Evolutionary conservation across 164 flowering plant species (phyloP).

Genomic region (Nymphaea colorata): DNA sequence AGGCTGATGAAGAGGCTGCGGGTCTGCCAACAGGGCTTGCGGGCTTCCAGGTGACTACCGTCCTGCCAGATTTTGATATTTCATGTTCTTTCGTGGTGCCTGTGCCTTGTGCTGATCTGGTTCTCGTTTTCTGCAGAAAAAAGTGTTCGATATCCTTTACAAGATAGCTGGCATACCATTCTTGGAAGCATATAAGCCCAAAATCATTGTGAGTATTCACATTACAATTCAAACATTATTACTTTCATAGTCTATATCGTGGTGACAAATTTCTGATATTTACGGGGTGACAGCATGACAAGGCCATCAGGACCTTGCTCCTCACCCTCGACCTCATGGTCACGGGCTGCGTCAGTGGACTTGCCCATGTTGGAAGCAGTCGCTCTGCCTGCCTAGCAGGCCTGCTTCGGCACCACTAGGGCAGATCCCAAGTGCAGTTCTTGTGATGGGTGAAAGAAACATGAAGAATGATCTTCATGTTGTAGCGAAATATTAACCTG

Average conservation of each 20-base stretch:
- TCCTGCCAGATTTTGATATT: not conserved
- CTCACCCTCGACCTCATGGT: not conserved
- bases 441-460: too few relatives aligned
- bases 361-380: not conserved
- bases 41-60: conserved; percentile 46
- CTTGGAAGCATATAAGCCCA: conserved; percentile 43
- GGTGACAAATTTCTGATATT: too few relatives aligned
- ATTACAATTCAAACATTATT: not conserved
- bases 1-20: conserved; percentile 64
- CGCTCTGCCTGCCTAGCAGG: too few relatives aligned
- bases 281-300: too few relatives aligned
- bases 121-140: conserved; percentile 40
- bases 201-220: conserved; percentile 45
- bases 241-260: too few relatives aligned
- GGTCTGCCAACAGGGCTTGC: conserved; percentile 32
- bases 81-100: not conserved
- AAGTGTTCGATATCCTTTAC: conserved; percentile 66
- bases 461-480: too few relatives aligned
- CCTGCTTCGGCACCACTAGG: too few relatives aligned
- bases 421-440: too few relatives aligned
- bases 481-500: not conserved
- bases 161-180: conserved; percentile 68
- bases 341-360: not conserved
- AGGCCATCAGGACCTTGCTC: too few relatives aligned
- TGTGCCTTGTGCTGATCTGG: not conserved